Evolutionary conservation across 148 eudicot species (phyloP), one percentile per base, ranked within the genome.

Genomic region (Chenopodium quinoa): DNA sequence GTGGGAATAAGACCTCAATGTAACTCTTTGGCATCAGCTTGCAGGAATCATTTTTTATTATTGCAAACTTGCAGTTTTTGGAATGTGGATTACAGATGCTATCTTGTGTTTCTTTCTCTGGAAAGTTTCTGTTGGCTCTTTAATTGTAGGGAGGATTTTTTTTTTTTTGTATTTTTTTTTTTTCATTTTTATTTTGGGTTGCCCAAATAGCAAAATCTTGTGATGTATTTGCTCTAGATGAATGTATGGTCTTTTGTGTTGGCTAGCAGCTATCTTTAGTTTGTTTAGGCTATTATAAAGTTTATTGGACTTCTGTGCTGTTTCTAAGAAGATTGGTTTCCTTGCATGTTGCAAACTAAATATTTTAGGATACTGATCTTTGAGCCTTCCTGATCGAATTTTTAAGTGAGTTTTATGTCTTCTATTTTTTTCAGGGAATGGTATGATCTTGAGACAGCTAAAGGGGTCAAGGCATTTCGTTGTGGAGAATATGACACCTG

Each of bases 401-500:
- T 66, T 68, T 34, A 29, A 27, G 56, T 48, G 54, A 64, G 76
- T 79, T 50, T 27, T 77, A 81, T 76, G 50, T 32, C 37, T 70
- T 71, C 77, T 88, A 63, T 72, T 23, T 90, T 14, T 71, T 14
- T 64, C 82, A 93, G 97, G 85, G 97, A 93, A 34, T 92, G 94
- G 97, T 90, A 89, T 79, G 91, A 92, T 89, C 91, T 92, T 78
- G 93, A 91, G 75, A 91, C 88, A 78, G 84, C 93, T 63, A 91
- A 80, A 87, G 84, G 88, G 40, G 90, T 93, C 84, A 92, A 92
- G 83, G 88, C 98, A 48, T 92, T 93, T 81, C 97, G 92, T 31
- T 94, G 96, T 84, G 96, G 98, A 75, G 98, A 94, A 47, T 87
- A 88, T 78, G 89, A 91, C 77, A 80, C 82, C 72, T 91, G 93